phyloP scores from a whole-genome alignment of 2,329 filamentous ascomycete species.

The Pseudocercospora vitis region DNA sequence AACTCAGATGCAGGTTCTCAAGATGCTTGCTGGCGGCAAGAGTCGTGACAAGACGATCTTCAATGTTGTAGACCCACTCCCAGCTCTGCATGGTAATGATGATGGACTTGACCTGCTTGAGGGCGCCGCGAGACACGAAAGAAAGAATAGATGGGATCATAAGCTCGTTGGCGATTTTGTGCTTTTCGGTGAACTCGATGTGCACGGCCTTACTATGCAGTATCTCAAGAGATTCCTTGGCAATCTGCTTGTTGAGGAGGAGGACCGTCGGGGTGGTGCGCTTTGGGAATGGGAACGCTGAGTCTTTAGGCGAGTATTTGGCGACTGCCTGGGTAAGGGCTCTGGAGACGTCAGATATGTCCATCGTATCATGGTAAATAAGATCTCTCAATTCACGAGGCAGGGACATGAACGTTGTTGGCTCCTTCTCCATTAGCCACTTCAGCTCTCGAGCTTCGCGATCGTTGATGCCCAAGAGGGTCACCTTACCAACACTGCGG shows the following conservation, averaged over 20 bases:
- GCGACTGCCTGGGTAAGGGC: slow-evolving; percentile 20
- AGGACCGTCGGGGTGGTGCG: slow-evolving; percentile 37
- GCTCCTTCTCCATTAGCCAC: slow-evolving; percentile 25
- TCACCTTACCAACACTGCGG: slow-evolving; percentile 30
- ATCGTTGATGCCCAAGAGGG: slow-evolving; percentile 27
- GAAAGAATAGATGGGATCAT: slow-evolving; percentile 23
- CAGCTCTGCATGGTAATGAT: slow-evolving; percentile 30
- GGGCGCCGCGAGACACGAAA: slow-evolving; percentile 28
- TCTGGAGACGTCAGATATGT: slow-evolving; percentile 29
- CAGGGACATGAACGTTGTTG: slow-evolving; percentile 25
- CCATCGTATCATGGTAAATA: slow-evolving; percentile 31
- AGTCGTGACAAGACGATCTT: slow-evolving; percentile 16
- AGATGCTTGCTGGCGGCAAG: slow-evolving; percentile 21
- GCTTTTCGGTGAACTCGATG: slow-evolving; percentile 22
- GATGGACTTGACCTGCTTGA: slow-evolving; percentile 29
- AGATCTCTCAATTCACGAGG: slow-evolving; percentile 32
- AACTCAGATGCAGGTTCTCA: slow-evolving; percentile 26
- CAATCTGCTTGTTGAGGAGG: slow-evolving; percentile 39
- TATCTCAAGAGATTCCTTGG: slow-evolving; percentile 32
- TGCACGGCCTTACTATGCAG: slow-evolving; percentile 36
- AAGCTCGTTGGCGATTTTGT: slow-evolving; percentile 9
- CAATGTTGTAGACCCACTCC: slow-evolving; percentile 31
- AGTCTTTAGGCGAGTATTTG: slow-evolving; percentile 19
- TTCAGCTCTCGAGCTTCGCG: slow-evolving; percentile 28
- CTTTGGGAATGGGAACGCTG: slow-evolving; percentile 9